These are phyloP conservation scores for Sphagnum fallax DNA, from an alignment of 228 moss, liverwort and hornwort species.

Conservation along the genomic window DNA sequence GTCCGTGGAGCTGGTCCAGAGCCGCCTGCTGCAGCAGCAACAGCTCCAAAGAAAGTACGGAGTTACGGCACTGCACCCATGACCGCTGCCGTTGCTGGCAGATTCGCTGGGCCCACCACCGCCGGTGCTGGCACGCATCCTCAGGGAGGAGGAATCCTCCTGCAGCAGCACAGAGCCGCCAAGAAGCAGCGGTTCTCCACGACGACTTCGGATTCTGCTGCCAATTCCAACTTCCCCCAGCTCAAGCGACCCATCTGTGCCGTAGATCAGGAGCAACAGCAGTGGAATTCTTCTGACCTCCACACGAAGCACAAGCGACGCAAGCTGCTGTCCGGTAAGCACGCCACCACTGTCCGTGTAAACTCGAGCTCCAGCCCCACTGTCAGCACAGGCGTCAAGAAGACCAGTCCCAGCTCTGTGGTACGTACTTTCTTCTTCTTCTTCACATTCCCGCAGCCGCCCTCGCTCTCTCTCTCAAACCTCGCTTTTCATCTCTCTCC, in stretches of 20 bases:
- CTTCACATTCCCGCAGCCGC: not conserved
- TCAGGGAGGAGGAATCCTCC: no score
- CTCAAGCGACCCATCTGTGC: not conserved
- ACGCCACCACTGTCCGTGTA: not conserved
- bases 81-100: no score
- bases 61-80: not conserved
- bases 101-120: no score
- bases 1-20: not conserved
- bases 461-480: not conserved
- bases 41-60: constrained; percentile 1
- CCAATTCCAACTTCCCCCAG: no score
- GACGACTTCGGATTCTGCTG: no score
- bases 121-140: no score
- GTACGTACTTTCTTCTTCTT: not conserved
- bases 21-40: no score
- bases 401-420: not conserved
- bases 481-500: not conserved
- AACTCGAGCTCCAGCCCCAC: not conserved
- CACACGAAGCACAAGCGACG: constrained; percentile 5
- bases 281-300: not conserved
- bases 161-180: no score
- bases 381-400: not conserved
- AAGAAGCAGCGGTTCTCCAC: no score
- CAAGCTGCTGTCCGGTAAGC: not conserved
- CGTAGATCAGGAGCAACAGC: not conserved